Evolutionary conservation across 1,284 basidiomycete species (phyloP).

Genomic region (Heimioporus retisporus): DNA sequence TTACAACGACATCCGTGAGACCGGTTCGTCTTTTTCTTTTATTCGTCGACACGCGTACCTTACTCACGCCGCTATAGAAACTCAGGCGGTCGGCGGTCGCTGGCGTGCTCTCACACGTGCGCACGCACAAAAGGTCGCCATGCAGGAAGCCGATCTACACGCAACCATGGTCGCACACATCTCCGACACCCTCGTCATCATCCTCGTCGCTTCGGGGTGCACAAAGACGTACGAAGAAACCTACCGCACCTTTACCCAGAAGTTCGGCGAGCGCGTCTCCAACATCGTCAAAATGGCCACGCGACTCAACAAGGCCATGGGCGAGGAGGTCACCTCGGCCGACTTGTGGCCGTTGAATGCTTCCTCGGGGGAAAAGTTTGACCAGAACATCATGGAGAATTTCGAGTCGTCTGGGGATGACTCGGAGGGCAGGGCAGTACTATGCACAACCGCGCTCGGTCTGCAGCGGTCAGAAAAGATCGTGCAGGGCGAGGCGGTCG

Average conservation of each 20-base stretch:
- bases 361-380: conserved; percentile 51
- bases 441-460: conserved; percentile 53
- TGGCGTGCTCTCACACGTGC: conserved; percentile 63
- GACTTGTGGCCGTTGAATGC: conserved; percentile 57
- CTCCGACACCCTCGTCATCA: conserved; percentile 52
- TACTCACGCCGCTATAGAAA: conserved; percentile 45
- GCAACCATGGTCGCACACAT: conserved; percentile 49
- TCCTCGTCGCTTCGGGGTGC: conserved; percentile 56
- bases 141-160: conserved; percentile 47
- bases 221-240: conserved; percentile 39
- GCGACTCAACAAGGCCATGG: conserved; percentile 59
- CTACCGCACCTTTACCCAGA: conserved; percentile 40
- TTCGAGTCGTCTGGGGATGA: conserved; percentile 37
- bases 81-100: conserved; percentile 59
- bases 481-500: conserved; percentile 29
- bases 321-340: conserved; percentile 61
- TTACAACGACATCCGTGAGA: conserved; percentile 55
- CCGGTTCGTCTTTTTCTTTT: conserved; percentile 47
- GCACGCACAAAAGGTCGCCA: conserved; percentile 51
- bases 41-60: too few relatives aligned
- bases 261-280: conserved; percentile 53
- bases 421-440: conserved; percentile 29
- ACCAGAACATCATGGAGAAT: conserved; percentile 56
- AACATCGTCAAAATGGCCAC: conserved; percentile 54
- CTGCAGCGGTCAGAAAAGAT: conserved; percentile 42